These are phyloP conservation scores for Fragosphaeria purpurea DNA, from an alignment of 2,329 filamentous ascomycete species.

Conservation along the genomic window DNA sequence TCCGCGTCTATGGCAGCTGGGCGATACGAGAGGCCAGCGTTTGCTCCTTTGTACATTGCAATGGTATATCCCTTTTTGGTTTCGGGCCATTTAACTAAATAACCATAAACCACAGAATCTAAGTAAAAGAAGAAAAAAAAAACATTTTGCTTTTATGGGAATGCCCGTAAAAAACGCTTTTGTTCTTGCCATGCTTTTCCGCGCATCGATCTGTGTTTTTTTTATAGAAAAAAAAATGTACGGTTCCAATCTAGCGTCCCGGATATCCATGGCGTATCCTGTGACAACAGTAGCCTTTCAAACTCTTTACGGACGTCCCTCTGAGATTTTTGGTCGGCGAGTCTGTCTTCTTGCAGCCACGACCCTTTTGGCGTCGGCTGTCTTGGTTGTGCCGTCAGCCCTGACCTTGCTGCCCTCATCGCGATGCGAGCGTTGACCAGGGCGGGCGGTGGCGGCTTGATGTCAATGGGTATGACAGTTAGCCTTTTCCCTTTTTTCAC, in stretches of 20 bases:
- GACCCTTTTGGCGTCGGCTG: slow-evolving; percentile 24
- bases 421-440: slow-evolving; percentile 34
- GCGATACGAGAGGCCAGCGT: too few relatives aligned
- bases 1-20: too few relatives aligned
- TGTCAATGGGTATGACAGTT: slow-evolving; percentile 38
- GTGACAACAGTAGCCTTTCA: slow-evolving; percentile 67
- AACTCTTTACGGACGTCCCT: slow-evolving; percentile 47
- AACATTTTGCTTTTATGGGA: too few relatives aligned
- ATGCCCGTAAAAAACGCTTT: too few relatives aligned
- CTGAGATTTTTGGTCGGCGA: slow-evolving; percentile 56
- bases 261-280: slow-evolving; percentile 54
- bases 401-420: slow-evolving; percentile 42
- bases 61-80: too few relatives aligned
- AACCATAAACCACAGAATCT: too few relatives aligned
- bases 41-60: too few relatives aligned
- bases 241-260: slow-evolving; percentile 40
- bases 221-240: too few relatives aligned
- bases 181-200: too few relatives aligned
- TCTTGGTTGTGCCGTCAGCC: slow-evolving; percentile 45
- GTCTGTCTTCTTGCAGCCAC: slow-evolving; percentile 51
- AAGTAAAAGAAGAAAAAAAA: too few relatives aligned
- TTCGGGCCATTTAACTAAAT: too few relatives aligned
- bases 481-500: background rate
- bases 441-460: slow-evolving; percentile 64
- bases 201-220: too few relatives aligned